A percentile compares a stretch with the other conserved stretches of the same genome.
Evolutionary conservation across 2,329 filamentous ascomycete genomes (phyloP).

Genomic region (Fusarium multiceps): DNA sequence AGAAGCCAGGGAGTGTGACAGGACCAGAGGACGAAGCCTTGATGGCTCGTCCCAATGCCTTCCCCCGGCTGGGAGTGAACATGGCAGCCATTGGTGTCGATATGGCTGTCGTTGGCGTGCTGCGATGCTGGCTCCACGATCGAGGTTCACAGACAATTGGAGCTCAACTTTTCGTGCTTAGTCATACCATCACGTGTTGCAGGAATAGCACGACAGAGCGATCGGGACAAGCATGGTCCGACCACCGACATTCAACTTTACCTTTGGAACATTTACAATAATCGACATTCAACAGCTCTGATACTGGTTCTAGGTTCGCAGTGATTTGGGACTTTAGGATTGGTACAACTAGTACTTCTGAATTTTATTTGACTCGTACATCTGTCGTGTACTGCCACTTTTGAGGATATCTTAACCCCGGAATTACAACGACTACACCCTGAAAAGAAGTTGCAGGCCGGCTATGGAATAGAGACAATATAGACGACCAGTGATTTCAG

Average conservation of each 20-base stretch:
- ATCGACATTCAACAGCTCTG: neutral
- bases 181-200: conserved; percentile 50
- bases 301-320: neutral
- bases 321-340: conserved; percentile 4
- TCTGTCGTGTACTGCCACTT: conserved; percentile 49
- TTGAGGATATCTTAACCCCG: conserved; percentile 56
- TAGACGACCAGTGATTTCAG: conserved; percentile 24
- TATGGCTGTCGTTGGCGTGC: conserved; percentile 38
- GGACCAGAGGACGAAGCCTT: conserved; percentile 58
- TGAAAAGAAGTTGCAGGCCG: conserved; percentile 50
- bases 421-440: conserved; percentile 49
- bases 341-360: conserved; percentile 49
- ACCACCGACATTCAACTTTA: neutral
- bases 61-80: conserved; percentile 72
- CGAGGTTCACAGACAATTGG: conserved; percentile 27
- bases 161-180: conserved; percentile 51
- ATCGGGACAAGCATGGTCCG: conserved; percentile 2
- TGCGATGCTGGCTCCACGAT: conserved; percentile 22
- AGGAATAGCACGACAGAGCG: neutral
- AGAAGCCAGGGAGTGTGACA: conserved; percentile 74
- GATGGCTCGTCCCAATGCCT: conserved; percentile 66
- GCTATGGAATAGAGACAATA: conserved; percentile 37
- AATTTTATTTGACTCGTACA: conserved; percentile 47
- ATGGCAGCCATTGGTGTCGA: conserved; percentile 60
- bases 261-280: neutral